Evolutionary conservation across 192 early-diverging fungal genomes (phyloP).

Genomic region (Phlyctochytrium planicorne): DNA sequence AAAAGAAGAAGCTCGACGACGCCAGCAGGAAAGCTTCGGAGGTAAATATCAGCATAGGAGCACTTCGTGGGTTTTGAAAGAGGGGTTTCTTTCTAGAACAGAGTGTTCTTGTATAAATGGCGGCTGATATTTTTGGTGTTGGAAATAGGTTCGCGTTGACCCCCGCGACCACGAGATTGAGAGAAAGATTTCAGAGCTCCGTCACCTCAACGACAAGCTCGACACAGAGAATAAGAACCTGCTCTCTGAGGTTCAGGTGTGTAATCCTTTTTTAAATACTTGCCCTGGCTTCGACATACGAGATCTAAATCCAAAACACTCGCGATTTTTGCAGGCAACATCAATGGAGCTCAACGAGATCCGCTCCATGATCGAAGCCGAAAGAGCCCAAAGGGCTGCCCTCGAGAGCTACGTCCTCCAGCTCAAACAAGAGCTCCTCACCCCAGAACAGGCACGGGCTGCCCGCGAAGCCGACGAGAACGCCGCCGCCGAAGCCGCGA

Average conservation of each 20-base stretch:
- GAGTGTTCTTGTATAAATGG: too few relatives aligned
- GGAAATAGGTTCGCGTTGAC: neutral
- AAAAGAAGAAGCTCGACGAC: conserved; percentile 16
- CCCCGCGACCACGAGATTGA: conserved; percentile 3
- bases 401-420: conserved; percentile 33
- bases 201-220: conserved; percentile 18
- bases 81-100: too few relatives aligned
- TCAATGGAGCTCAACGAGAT: conserved; percentile 24
- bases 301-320: too few relatives aligned
- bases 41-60: too few relatives aligned
- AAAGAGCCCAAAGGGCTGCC: conserved; percentile 26
- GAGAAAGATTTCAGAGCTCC: neutral
- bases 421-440: conserved; percentile 34
- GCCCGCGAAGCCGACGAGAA: conserved; percentile 21
- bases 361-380: conserved; percentile 28
- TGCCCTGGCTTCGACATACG: too few relatives aligned
- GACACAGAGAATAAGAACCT: conserved; percentile 4
- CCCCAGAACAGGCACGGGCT: conserved; percentile 5
- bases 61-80: neutral
- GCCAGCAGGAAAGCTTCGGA: neutral
- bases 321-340: neutral
- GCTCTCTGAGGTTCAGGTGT: neutral
- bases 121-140: too few relatives aligned
- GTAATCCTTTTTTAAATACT: too few relatives aligned
- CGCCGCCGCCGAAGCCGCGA: conserved; percentile 18